phyloP scores from a whole-genome alignment of 169 alveolate genomes.

The Cryptosporidium baileyi region DNA sequence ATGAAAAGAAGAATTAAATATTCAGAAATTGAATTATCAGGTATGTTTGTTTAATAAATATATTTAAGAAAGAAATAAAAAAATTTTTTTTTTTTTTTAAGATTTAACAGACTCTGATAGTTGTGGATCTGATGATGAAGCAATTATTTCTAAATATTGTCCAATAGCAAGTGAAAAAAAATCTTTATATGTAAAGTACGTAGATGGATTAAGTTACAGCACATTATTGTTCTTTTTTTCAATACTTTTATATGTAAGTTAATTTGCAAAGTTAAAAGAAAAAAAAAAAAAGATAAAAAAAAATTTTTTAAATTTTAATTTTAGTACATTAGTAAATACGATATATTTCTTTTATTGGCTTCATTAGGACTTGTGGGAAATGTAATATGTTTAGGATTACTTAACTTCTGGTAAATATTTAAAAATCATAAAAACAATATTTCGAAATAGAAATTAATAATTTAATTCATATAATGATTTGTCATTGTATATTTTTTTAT shows the following conservation, averaged over 20 bases:
- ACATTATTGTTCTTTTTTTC: slow-evolving; percentile 24
- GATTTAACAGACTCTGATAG: slow-evolving; percentile 55
- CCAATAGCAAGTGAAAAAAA: slow-evolving; percentile 43
- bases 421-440: not conserved
- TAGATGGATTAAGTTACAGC: slow-evolving; percentile 33
- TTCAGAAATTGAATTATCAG: slow-evolving; percentile 32
- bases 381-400: slow-evolving; percentile 34
- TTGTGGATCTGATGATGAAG: slow-evolving; percentile 63
- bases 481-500: slow-evolving; percentile 21
- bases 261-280: not conserved
- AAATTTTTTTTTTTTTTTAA: not conserved
- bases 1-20: slow-evolving; percentile 20
- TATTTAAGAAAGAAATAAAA: not conserved
- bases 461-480: slow-evolving; percentile 21
- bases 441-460: not conserved
- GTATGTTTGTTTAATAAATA: not conserved
- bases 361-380: slow-evolving; percentile 54
- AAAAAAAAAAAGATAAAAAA: not conserved
- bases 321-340: slow-evolving; percentile 5
- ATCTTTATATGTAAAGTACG: slow-evolving; percentile 18
- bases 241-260: slow-evolving; percentile 53
- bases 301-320: not conserved
- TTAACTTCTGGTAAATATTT: slow-evolving; percentile 11
- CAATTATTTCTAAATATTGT: slow-evolving; percentile 34
- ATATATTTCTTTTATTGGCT: slow-evolving; percentile 7